These are phyloP conservation scores for Rubia peregrina DNA, from an alignment of 305 asterid genomes.

Conservation along the genomic window DNA sequence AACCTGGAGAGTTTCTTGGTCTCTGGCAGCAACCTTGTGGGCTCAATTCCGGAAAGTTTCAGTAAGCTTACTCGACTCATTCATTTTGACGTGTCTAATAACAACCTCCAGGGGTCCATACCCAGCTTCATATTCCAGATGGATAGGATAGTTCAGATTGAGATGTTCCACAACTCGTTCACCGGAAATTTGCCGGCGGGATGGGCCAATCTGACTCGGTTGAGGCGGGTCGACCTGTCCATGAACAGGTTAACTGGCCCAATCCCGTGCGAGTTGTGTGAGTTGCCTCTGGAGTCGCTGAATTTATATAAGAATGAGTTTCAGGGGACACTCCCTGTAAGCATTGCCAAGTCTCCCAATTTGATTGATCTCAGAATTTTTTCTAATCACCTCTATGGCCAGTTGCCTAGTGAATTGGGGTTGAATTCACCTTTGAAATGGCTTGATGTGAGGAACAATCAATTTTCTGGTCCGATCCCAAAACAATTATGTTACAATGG, in stretches of 20 bases:
- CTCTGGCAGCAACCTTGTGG: constrained; percentile 38
- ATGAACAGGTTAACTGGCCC: constrained; percentile 50
- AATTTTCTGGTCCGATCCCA: constrained; percentile 53
- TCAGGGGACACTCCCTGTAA: constrained; percentile 56
- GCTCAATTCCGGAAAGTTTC: constrained; percentile 49
- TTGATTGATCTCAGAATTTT: constrained; percentile 52
- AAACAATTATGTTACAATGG: constrained; percentile 45
- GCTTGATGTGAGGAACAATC: constrained; percentile 45
- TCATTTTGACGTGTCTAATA: constrained; percentile 51
- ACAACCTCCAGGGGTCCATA: constrained; percentile 44
- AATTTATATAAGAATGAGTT: constrained; percentile 47
- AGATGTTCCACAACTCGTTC: constrained; percentile 55
- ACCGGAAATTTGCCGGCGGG: constrained; percentile 45
- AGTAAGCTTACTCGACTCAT: constrained; percentile 37
- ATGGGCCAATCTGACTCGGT: constrained; percentile 65
- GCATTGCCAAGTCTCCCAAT: constrained; percentile 55
- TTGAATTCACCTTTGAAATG: constrained; percentile 44
- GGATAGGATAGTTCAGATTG: constrained; percentile 54
- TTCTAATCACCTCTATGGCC: constrained; percentile 42
- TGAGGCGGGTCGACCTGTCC: constrained; percentile 65
- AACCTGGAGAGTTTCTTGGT: constrained; percentile 54
- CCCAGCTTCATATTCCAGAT: constrained; percentile 40
- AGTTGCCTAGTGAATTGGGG: constrained; percentile 65
- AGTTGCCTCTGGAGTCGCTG: constrained; percentile 67
- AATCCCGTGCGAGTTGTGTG: constrained; percentile 61